phyloP scores from a whole-genome alignment of 352 stramenopile genomes.

The Labyrinthula sp. region DNA sequence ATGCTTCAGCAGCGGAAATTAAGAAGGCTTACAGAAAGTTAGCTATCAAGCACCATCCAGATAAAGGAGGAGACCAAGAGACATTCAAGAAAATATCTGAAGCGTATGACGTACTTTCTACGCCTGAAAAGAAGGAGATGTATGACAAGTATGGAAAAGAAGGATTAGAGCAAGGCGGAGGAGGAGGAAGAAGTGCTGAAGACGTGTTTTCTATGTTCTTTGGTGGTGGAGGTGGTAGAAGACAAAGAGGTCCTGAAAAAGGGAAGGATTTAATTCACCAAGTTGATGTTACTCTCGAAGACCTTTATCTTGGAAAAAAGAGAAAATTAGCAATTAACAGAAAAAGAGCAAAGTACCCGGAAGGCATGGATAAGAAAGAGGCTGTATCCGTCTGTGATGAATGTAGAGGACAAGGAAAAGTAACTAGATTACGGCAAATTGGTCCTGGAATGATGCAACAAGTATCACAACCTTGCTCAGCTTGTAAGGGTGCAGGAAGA shows the following conservation, averaged over 20 bases:
- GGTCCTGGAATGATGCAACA: slow-evolving; percentile 92
- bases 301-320: slow-evolving; percentile 98
- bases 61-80: slow-evolving; percentile 31
- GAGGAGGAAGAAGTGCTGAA: slow-evolving; percentile 40
- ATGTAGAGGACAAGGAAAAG: slow-evolving; percentile 75
- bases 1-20: slow-evolving; percentile 45
- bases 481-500: slow-evolving; percentile 76
- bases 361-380: slow-evolving; percentile 19
- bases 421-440: slow-evolving; percentile 86
- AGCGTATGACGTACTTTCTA: slow-evolving; percentile 27
- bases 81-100: slow-evolving; percentile 30
- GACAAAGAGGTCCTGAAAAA: slow-evolving; percentile 65
- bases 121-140: slow-evolving; percentile 26
- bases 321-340: slow-evolving; percentile 72
- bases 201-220: slow-evolving; percentile 97
- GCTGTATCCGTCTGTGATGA: slow-evolving; percentile 46
- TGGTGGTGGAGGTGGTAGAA: slow-evolving; percentile 45
- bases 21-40: slow-evolving; percentile 35
- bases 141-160: slow-evolving; percentile 87
- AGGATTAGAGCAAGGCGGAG: slow-evolving; percentile 65
- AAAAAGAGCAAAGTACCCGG: slow-evolving; percentile 26
- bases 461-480: slow-evolving; percentile 74
- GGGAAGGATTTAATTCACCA: slow-evolving; percentile 78
- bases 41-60: slow-evolving; percentile 35
- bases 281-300: slow-evolving; percentile 85